Base-by-base conservation (phyloP, 768 basidiomycete genomes). In the Neoboletus subvelutipes region DNA sequence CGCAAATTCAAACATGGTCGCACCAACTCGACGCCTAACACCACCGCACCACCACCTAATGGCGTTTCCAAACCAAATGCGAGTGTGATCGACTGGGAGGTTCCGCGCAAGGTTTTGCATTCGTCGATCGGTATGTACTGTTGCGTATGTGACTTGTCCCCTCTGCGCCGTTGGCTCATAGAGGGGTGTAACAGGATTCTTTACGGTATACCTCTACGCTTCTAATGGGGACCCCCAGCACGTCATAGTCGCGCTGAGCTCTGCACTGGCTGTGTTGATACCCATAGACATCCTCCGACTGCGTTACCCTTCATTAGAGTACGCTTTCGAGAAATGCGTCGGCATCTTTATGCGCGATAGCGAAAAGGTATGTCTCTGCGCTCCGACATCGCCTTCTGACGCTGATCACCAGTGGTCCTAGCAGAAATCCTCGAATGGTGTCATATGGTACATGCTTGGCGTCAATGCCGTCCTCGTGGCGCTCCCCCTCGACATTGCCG, bases 341-440 rank as follows among this genome's bases (percentile, higher is more conserved):
- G 93, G 94, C 22, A 86, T 90, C 64, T 80, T 96, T 49, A 95
- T 96, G 94, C 83, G 94, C 11, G 92, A 95, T 60, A 84, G 83
- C 59, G 94, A 95, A 77, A 86, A 83, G 76, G 88, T 88, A 62
- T 61, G 52, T 54, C 2, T 36, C 0, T 54, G 11, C 28, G 5
- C 15, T 8, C 3, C 6, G 5, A n/a, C n/a, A 12, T 37, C n/a
- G 1, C 15, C 15, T 13, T 22, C 39, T 17, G 5, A 33, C 12
- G 0, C 29, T 31, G 6, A 37, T 46, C 5, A 41, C 26, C n/a
- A 20, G 48, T 26, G 6, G 2, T 20, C 6, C 39, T 7, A 22
- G 4, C 36, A 66, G 85, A 78, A 83, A 67, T 76, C 82, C 31
- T 81, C 86, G 11, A 96, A 97, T 65, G 94, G 94, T 1, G 91